Conservation (phyloP, 306 rosid species). For the Pachyrhizus erosus region DNA sequence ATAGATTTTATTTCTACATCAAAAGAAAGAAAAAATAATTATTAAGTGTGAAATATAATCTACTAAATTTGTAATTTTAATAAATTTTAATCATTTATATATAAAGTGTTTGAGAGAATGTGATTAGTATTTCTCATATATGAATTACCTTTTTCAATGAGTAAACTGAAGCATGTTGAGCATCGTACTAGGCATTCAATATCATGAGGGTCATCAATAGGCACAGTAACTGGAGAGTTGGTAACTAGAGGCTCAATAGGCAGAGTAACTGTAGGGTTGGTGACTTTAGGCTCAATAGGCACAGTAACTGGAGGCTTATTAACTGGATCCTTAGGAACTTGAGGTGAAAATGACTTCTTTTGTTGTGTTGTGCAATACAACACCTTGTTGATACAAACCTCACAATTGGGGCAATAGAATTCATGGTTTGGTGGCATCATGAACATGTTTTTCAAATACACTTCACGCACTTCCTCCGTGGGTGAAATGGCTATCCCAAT, state of each 20-base stretch:
- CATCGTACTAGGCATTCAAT: slow-evolving; percentile 43
- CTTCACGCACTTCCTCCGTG: slow-evolving; percentile 39
- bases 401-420: slow-evolving; percentile 74
- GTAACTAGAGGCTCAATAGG: too few species aligned
- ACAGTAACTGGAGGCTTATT: not conserved
- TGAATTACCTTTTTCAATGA: slow-evolving; percentile 54
- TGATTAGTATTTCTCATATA: too few species aligned
- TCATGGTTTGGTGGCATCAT: slow-evolving; percentile 50
- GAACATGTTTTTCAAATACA: slow-evolving; percentile 54
- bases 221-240: not conserved
- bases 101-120: too few species aligned
- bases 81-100: too few species aligned
- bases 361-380: slow-evolving; percentile 14
- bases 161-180: slow-evolving; percentile 63
- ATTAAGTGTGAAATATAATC: too few species aligned
- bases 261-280: not conserved
- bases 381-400: slow-evolving; percentile 65
- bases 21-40: too few species aligned
- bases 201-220: too few species aligned
- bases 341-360: too few species aligned
- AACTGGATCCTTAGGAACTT: too few species aligned
- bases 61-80: too few species aligned
- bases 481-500: slow-evolving; percentile 1
- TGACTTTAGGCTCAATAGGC: too few species aligned
- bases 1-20: too few species aligned